These are phyloP conservation scores for Silene uniflora DNA, from an alignment of 148 eudicot genomes.

Conservation along the genomic window DNA sequence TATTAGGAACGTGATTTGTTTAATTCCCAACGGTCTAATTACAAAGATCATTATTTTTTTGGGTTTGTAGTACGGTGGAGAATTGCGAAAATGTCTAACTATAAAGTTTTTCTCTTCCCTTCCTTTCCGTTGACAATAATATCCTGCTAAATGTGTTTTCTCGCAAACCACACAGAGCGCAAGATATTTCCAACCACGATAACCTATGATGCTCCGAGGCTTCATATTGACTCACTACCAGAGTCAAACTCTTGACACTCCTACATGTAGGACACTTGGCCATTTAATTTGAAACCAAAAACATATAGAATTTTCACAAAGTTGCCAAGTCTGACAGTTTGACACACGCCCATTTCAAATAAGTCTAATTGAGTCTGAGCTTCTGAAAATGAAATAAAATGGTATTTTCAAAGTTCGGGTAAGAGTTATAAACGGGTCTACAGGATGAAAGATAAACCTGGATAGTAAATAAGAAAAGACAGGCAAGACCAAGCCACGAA, in stretches of 20 bases:
- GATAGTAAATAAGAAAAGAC: conserved; percentile 57
- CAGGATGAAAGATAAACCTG: conserved; percentile 51
- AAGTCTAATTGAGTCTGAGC: not conserved
- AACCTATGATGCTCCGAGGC: not conserved
- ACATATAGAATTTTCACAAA: not conserved
- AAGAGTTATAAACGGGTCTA: not conserved
- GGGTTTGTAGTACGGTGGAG: no score
- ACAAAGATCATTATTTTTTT: no score
- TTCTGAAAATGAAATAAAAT: not conserved
- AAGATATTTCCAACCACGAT: no score
- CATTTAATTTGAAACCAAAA: not conserved
- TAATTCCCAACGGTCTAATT: no score
- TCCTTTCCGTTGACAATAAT: no score
- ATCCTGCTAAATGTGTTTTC: no score
- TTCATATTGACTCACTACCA: not conserved
- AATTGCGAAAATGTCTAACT: no score
- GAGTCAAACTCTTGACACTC: not conserved
- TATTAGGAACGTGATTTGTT: not conserved
- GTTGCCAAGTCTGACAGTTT: not conserved
- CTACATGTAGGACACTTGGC: not conserved
- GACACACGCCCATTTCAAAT: no score
- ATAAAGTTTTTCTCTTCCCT: no score
- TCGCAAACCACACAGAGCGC: no score
- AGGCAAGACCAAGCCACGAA: conserved; percentile 90
- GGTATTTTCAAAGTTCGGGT: not conserved